phyloP scores from a whole-genome alignment of 2,329 filamentous ascomycete genomes.

The Ophiostoma ulmi region DNA sequence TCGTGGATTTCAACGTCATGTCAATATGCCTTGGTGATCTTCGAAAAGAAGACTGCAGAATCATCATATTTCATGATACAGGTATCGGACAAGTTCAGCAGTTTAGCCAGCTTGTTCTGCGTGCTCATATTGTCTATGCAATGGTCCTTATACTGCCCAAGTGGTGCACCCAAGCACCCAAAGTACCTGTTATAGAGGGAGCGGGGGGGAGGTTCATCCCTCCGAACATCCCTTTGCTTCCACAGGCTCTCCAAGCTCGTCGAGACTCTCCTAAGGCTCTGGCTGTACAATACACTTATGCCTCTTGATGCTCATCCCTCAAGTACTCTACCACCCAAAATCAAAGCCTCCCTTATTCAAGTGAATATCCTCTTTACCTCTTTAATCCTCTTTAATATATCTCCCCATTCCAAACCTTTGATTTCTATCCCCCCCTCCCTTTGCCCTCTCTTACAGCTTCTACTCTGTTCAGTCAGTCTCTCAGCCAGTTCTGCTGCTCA shows the following conservation, averaged over 20 bases:
- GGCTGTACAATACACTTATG: neutral
- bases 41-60: neutral
- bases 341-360: slow-evolving; percentile 18
- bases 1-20: neutral
- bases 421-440: slow-evolving; percentile 17
- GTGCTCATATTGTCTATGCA: neutral
- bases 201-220: neutral
- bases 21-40: neutral
- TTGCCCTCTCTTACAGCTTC: neutral
- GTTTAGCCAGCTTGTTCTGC: neutral
- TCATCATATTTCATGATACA: neutral
- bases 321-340: neutral
- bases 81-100: neutral
- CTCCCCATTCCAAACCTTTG: slow-evolving; percentile 20
- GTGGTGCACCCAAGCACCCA: slow-evolving; percentile 7
- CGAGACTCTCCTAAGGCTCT: neutral
- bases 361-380: slow-evolving; percentile 2
- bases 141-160: neutral
- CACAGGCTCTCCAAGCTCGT: neutral
- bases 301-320: slow-evolving; percentile 16
- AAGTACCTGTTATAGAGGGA: neutral
- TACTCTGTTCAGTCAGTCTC: slow-evolving; percentile 7
- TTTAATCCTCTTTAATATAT: slow-evolving; percentile 15
- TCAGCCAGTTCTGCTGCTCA: neutral
- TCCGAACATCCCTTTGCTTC: neutral